A percentile compares a stretch with the other conserved stretches of the same genome.
Evolutionary conservation across 805 yeast species (phyloP).

Genomic region (Saturnispora ahearnii): DNA sequence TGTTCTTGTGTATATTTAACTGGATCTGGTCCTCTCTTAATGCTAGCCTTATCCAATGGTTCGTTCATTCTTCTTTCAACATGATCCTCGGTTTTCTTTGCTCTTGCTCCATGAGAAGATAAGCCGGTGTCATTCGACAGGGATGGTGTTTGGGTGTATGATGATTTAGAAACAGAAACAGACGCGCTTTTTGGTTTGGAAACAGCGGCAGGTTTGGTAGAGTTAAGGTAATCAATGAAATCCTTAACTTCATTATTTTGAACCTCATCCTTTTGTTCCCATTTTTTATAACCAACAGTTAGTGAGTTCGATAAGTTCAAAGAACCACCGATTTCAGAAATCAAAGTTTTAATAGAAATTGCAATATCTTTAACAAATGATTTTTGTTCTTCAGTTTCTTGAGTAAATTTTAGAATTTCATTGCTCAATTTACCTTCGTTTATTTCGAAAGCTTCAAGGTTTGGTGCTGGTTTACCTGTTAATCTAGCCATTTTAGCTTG

Average conservation of each 20-base stretch:
- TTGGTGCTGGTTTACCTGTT: constrained; percentile 60
- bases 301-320: constrained; percentile 25
- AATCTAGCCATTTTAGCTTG: constrained; percentile 87
- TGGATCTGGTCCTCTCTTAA: constrained; percentile 21
- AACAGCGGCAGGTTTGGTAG: constrained; percentile 20
- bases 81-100: constrained; percentile 76
- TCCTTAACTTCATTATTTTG: constrained; percentile 50
- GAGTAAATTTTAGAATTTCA: constrained; percentile 41
- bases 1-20: constrained; percentile 8
- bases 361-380: constrained; percentile 63
- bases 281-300: constrained; percentile 51
- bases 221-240: constrained; percentile 49
- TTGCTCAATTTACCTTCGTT: constrained; percentile 46
- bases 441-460: constrained; percentile 39
- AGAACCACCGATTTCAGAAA: constrained; percentile 30
- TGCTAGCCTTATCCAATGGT: constrained; percentile 72
- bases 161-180: not conserved
- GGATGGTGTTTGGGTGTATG: not conserved
- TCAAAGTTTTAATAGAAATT: constrained; percentile 54
- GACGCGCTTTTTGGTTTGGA: not conserved
- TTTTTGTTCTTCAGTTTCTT: constrained; percentile 48
- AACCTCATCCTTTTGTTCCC: constrained; percentile 78
- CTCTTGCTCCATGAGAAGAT: constrained; percentile 51
- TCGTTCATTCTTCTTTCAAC: constrained; percentile 79
- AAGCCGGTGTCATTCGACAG: not conserved